A percentile compares a stretch with the other conserved stretches of the same genome.
Evolutionary conservation across 768 basidiomycete genomes (phyloP).

Genomic region (Termitomyces sp.): DNA sequence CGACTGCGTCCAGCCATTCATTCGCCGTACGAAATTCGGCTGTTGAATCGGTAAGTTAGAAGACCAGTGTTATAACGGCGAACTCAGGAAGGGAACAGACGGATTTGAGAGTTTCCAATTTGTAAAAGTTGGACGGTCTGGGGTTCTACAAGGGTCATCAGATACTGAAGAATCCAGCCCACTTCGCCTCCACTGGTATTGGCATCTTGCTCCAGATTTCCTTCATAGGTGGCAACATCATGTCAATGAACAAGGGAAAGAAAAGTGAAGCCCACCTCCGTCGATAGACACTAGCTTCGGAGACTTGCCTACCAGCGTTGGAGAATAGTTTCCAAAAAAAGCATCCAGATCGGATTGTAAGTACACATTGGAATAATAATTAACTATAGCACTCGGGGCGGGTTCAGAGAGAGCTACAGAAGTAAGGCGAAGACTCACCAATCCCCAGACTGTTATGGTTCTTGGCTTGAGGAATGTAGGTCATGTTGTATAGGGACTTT

Average conservation of each 20-base stretch:
- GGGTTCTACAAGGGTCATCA: conserved; percentile 36
- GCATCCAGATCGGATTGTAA: conserved; percentile 40
- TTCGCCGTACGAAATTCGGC: conserved; percentile 28
- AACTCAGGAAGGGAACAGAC: neutral
- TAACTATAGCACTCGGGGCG: conserved; percentile 31
- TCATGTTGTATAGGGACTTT: conserved; percentile 34
- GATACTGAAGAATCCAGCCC: conserved; percentile 45
- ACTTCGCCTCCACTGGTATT: conserved; percentile 36
- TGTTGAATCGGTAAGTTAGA: neutral
- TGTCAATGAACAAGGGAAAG: neutral
- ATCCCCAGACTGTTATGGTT: conserved; percentile 32
- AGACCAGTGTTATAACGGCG: neutral
- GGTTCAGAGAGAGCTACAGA: neutral
- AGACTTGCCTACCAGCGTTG: conserved; percentile 34
- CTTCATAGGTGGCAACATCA: conserved; percentile 2
- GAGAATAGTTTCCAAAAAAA: conserved; percentile 41
- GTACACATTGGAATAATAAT: conserved; percentile 42
- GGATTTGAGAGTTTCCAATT: conserved; percentile 3
- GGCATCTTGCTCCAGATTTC: conserved; percentile 18
- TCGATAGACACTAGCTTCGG: conserved; percentile 45
- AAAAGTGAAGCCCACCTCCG: conserved; percentile 31
- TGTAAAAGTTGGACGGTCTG: conserved; percentile 29
- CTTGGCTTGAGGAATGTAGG: conserved; percentile 28
- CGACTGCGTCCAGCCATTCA: conserved; percentile 36
- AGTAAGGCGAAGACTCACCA: conserved; percentile 8